phyloP scores from a whole-genome alignment of 495 filamentous ascomycete genomes.

The Pyronema domesticum region DNA sequence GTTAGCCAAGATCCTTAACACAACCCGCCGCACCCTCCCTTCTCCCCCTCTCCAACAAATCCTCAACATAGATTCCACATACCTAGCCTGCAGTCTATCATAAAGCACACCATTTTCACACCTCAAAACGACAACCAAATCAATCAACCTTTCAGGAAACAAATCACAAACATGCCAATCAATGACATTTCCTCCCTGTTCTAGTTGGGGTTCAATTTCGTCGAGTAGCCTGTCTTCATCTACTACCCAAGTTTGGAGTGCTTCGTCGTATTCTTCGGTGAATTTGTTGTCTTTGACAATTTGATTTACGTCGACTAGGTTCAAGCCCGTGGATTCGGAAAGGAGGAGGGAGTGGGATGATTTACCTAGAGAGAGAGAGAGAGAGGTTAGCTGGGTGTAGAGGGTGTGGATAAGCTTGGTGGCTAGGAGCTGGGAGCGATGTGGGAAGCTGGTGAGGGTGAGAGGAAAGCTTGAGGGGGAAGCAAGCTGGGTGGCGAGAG shows the following conservation, averaged over 20 bases:
- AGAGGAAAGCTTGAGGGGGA: too few relatives aligned
- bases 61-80: conserved; percentile 9
- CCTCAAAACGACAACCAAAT: conserved; percentile 82
- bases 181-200: conserved; percentile 70
- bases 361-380: conserved; percentile 40
- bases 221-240: conserved; percentile 96
- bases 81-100: conserved; percentile 63
- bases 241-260: conserved; percentile 75
- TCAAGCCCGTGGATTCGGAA: conserved; percentile 43
- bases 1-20: too few relatives aligned
- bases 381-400: neutral
- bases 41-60: neutral
- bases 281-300: conserved; percentile 71
- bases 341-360: conserved; percentile 71
- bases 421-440: too few relatives aligned
- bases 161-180: conserved; percentile 98
- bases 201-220: conserved; percentile 64
- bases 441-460: too few relatives aligned
- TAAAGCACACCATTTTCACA: conserved; percentile 63
- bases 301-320: conserved; percentile 76
- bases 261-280: conserved; percentile 70
- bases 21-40: too few relatives aligned
- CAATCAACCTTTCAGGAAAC: conserved; percentile 85
- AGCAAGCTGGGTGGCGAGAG: too few relatives aligned
- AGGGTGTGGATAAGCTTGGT: too few relatives aligned